Evolutionary conservation across 768 basidiomycete species (phyloP).

Genomic region (Psilocybe azurescens): DNA sequence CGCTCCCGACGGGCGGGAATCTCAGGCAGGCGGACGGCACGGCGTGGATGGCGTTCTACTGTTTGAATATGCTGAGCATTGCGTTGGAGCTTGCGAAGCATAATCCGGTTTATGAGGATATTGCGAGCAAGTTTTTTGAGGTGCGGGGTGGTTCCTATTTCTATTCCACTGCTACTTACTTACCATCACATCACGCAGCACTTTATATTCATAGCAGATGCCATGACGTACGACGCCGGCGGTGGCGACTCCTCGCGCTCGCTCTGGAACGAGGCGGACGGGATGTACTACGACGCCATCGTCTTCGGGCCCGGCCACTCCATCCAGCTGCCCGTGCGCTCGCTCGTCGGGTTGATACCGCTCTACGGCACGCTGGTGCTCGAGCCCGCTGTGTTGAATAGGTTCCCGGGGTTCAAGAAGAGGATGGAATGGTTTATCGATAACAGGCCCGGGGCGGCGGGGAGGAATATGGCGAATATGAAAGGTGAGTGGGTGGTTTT

Average conservation of each 20-base stretch:
- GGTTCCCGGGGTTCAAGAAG: conserved; percentile 98
- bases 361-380: conserved; percentile 94
- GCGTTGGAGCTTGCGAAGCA: conserved; percentile 98
- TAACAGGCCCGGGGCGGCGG: conserved; percentile 86
- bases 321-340: conserved; percentile 92
- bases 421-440: conserved; percentile 99
- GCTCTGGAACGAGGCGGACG: conserved; percentile 96
- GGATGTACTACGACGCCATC: conserved; percentile 98
- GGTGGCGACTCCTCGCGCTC: conserved; percentile 78
- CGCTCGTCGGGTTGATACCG: conserved; percentile 95
- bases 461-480: conserved; percentile 96
- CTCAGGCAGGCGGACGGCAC: conserved; percentile 98
- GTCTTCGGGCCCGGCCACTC: conserved; percentile 81
- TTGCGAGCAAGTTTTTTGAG: conserved; percentile 98
- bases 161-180: background rate
- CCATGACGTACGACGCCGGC: conserved; percentile 92
- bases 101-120: conserved; percentile 97
- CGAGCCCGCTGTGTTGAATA: conserved; percentile 86
- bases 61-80: conserved; percentile 97
- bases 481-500: conserved; percentile 55
- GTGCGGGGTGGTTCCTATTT: conserved; percentile 36
- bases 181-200: conserved; percentile 53
- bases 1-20: conserved; percentile 91
- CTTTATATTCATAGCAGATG: conserved; percentile 98
- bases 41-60: conserved; percentile 99